Evolutionary conservation across 179 eudicot species (phyloP).

Genomic region (Silene vulgaris): DNA sequence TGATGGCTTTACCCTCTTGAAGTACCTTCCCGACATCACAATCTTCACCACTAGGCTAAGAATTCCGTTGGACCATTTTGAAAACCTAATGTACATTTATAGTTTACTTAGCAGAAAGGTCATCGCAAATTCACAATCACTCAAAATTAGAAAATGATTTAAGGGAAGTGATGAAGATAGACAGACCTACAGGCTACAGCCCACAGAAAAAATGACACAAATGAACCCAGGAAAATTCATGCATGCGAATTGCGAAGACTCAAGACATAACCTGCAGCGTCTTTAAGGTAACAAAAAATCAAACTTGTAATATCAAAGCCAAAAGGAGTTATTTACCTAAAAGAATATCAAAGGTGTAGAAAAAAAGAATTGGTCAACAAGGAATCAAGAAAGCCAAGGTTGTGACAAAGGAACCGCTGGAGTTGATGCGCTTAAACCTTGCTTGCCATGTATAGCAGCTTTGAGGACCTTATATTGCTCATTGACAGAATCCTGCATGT

Average conservation of each 20-base stretch:
- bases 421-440: constrained; percentile 61
- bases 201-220: neutral
- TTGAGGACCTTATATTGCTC: constrained; percentile 62
- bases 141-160: neutral
- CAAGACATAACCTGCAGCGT: neutral
- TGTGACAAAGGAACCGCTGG: constrained; percentile 58
- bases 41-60: neutral
- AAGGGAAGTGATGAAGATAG: neutral
- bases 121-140: neutral
- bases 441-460: constrained; percentile 58
- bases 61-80: neutral
- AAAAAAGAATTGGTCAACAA: constrained; percentile 7
- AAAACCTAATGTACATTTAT: neutral
- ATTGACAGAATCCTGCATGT: constrained; percentile 46
- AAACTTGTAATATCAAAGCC: neutral
- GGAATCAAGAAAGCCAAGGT: constrained; percentile 44
- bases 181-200: neutral
- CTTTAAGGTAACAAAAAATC: neutral
- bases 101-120: neutral
- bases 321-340: constrained; percentile 19
- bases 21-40: neutral
- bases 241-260: too few species aligned
- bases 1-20: neutral
- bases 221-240: too few species aligned
- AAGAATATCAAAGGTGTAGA: constrained; percentile 4